phyloP scores from a whole-genome alignment of 164 flowering plant species.

The Echeveria elegans region DNA sequence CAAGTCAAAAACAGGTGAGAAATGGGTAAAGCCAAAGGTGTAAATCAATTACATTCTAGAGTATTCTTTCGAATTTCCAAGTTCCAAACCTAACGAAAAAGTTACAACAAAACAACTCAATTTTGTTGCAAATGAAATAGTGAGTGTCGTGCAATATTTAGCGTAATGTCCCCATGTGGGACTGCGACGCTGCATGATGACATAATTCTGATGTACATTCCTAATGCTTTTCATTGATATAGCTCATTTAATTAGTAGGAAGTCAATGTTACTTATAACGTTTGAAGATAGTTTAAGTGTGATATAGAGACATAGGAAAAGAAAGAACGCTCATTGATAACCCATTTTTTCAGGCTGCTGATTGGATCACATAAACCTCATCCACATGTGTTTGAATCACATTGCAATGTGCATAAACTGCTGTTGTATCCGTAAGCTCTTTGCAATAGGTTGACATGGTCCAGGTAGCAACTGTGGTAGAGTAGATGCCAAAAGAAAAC shows the following conservation, averaged over 20 bases:
- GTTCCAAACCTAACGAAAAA: neutral
- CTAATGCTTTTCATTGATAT: no score
- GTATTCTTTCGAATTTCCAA: neutral
- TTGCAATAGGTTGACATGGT: neutral
- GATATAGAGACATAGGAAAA: neutral
- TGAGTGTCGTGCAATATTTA: no score
- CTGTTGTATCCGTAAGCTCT: neutral
- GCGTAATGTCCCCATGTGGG: no score
- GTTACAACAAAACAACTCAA: conserved; percentile 3
- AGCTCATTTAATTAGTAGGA: no score
- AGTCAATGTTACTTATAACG: neutral
- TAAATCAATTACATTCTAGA: neutral
- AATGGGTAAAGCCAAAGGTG: neutral
- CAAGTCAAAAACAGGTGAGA: neutral
- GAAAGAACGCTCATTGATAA: neutral
- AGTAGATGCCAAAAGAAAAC: neutral
- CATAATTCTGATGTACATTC: no score
- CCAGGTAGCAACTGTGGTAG: neutral
- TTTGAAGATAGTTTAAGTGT: conserved; percentile 1
- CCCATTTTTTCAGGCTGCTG: neutral
- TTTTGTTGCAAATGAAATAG: no score
- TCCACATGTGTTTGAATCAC: neutral
- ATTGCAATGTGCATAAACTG: neutral
- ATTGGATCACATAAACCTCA: neutral
- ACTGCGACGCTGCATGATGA: no score